Percentiles rank a stretch among this genome's conserved stretches.
Conservation (phyloP, 1,139 yeast species). For the Debaryomycetaceae sp. region DNA sequence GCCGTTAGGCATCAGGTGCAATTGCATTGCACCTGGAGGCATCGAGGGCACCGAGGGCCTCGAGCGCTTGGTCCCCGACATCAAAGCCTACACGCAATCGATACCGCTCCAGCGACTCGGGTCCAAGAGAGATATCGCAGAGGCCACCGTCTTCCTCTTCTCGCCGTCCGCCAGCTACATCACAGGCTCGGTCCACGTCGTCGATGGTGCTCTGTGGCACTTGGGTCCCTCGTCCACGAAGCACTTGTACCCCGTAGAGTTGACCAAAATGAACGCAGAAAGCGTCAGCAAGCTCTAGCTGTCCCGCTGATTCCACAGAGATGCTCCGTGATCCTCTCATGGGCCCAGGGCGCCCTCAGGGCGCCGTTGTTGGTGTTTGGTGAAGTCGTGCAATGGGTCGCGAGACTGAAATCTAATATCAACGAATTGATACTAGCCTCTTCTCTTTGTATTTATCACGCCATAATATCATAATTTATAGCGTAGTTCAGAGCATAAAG, state of each 20-base stretch:
- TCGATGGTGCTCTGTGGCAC: slow-evolving; percentile 90
- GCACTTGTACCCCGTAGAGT: slow-evolving; percentile 31
- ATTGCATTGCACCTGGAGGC: slow-evolving; percentile 86
- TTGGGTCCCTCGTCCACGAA: slow-evolving; percentile 39
- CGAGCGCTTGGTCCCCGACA: slow-evolving; percentile 44
- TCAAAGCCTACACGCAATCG: slow-evolving; percentile 24
- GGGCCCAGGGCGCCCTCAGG: background rate
- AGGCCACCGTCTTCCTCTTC: slow-evolving; percentile 75
- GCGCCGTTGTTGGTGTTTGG: background rate
- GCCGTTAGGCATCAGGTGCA: slow-evolving; percentile 76
- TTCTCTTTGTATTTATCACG: background rate
- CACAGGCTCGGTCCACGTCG: slow-evolving; percentile 72
- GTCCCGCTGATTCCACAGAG: background rate
- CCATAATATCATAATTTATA: background rate
- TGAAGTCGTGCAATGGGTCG: background rate
- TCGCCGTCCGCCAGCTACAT: slow-evolving; percentile 75
- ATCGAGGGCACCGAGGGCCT: slow-evolving; percentile 81
- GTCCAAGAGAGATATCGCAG: slow-evolving; percentile 71
- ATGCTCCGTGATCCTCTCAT: background rate
- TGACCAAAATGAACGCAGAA: slow-evolving; percentile 15
- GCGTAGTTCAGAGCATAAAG: background rate
- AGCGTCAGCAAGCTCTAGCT: slow-evolving; percentile 12
- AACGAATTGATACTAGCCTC: background rate
- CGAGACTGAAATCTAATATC: background rate
- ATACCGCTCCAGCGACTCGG: slow-evolving; percentile 80